Evolutionary conservation across 1,284 basidiomycete genomes (phyloP).

Genomic region (Thelephora terrestris): DNA sequence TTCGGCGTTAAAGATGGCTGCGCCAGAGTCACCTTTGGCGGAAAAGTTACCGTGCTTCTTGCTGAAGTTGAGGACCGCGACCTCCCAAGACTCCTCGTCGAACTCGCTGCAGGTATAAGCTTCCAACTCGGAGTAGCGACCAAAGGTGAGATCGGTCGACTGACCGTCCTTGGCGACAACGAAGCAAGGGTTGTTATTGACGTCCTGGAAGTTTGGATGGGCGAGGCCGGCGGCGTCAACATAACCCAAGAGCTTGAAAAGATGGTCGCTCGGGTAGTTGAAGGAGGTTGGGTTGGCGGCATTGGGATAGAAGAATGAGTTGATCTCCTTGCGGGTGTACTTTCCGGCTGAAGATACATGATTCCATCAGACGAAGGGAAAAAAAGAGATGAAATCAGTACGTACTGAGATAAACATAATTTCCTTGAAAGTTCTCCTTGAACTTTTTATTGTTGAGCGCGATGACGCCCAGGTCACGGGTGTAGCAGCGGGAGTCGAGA

Average conservation of each 20-base stretch:
- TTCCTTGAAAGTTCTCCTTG: constrained; percentile 9
- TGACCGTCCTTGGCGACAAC: constrained; percentile 15
- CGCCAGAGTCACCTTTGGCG: constrained; percentile 19
- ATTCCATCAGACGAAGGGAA: too few relatives aligned
- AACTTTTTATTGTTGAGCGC: constrained; percentile 10
- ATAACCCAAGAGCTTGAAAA: too few relatives aligned
- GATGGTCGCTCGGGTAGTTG: too few relatives aligned
- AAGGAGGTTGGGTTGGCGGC: constrained; percentile 6
- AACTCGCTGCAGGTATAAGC: constrained; percentile 9
- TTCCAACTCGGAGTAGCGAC: constrained; percentile 13
- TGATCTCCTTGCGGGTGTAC: constrained; percentile 8
- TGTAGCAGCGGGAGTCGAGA: constrained; percentile 12
- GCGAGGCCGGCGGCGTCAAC: constrained; percentile 8
- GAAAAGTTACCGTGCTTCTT: constrained; percentile 15
- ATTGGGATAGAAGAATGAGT: too few relatives aligned
- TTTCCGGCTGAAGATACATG: constrained; percentile 5
- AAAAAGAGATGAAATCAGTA: constrained; percentile 7
- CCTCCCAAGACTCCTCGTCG: constrained; percentile 12
- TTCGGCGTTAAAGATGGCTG: constrained; percentile 18
- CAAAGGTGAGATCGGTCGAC: constrained; percentile 14
- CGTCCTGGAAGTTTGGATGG: constrained; percentile 11
- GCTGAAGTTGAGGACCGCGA: constrained; percentile 13
- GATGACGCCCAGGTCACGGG: constrained; percentile 9
- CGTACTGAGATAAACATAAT: constrained; percentile 14
- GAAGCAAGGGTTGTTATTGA: constrained; percentile 10